Conservation (phyloP, 2,329 filamentous ascomycete species). For the Alternaria conjuncta region DNA sequence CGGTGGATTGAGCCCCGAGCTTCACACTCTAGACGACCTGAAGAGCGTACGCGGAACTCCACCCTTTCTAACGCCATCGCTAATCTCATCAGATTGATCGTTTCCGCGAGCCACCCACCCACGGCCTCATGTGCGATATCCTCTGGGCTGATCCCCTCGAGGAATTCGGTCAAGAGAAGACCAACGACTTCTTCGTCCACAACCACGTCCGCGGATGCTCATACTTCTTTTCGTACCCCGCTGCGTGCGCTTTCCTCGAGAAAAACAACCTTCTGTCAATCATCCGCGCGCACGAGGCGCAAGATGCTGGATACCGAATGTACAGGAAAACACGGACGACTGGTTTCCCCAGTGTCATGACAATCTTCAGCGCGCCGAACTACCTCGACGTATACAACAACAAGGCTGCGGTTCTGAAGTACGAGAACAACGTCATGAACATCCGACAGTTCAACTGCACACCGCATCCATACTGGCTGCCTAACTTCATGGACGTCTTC, state of each 20-base stretch:
- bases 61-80: slow-evolving; percentile 7
- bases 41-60: slow-evolving; percentile 69
- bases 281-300: slow-evolving; percentile 96
- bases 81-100: slow-evolving; percentile 77
- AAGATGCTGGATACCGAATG: slow-evolving; percentile 98
- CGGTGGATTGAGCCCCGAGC: slow-evolving; percentile 91
- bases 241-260: slow-evolving; percentile 95
- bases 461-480: slow-evolving; percentile 98
- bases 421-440: slow-evolving; percentile 99
- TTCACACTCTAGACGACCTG: slow-evolving; percentile 94
- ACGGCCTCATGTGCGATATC: slow-evolving; percentile 98
- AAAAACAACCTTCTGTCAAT: slow-evolving; percentile 98
- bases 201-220: slow-evolving; percentile 98
- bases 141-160: slow-evolving; percentile 98
- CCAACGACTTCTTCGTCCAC: slow-evolving; percentile 95
- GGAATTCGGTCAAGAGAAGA: slow-evolving; percentile 98
- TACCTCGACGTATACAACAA: slow-evolving; percentile 99
- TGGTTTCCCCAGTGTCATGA: slow-evolving; percentile 99
- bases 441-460: slow-evolving; percentile 99
- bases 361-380: slow-evolving; percentile 98
- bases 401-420: slow-evolving; percentile 98
- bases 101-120: slow-evolving; percentile 95
- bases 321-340: slow-evolving; percentile 98
- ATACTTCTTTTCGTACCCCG: slow-evolving; percentile 98
- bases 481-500: slow-evolving; percentile 99